A percentile compares a stretch with the other conserved stretches of the same genome.
Conservation (phyloP, 352 stramenopile species). For the Globisporangium lucens region DNA sequence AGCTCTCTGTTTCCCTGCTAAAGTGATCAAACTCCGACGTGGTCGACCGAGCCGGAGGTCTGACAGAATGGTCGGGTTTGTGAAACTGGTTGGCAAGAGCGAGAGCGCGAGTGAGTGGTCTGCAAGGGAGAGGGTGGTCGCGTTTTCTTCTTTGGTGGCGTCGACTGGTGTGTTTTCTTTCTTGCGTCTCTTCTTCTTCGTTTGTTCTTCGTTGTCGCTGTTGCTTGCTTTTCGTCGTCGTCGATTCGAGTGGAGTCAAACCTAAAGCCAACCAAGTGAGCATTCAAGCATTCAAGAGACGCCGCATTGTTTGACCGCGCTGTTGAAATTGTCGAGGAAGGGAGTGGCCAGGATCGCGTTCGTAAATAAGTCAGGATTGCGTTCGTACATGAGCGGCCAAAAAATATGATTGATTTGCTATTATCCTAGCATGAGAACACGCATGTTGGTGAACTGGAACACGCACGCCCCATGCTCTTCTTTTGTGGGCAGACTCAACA, state of each 20-base stretch:
- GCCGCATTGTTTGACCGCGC: neutral
- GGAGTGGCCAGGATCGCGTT: neutral
- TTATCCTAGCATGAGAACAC: neutral
- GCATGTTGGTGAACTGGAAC: neutral
- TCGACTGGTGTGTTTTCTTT: neutral
- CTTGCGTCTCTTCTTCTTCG: neutral
- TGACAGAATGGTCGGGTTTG: neutral
- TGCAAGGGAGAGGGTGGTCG: neutral
- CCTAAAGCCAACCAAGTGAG: neutral
- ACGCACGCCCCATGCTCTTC: neutral
- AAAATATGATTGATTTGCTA: too few relatives aligned
- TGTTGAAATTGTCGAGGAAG: neutral
- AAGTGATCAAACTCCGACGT: neutral
- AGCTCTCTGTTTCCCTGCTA: neutral
- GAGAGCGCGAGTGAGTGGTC: neutral
- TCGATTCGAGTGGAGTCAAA: neutral
- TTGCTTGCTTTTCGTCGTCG: neutral
- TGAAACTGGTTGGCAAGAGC: neutral
- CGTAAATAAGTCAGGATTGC: too few relatives aligned
- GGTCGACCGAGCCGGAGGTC: neutral
- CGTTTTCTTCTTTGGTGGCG: conserved; percentile 6
- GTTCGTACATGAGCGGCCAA: too few relatives aligned
- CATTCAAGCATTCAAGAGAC: neutral
- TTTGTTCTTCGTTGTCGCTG: neutral
- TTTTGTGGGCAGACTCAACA: neutral